Evolutionary conservation across 441 rosid species (phyloP), one percentile per base, ranked within the genome.

Genomic region (Flueggea neowawraea): DNA sequence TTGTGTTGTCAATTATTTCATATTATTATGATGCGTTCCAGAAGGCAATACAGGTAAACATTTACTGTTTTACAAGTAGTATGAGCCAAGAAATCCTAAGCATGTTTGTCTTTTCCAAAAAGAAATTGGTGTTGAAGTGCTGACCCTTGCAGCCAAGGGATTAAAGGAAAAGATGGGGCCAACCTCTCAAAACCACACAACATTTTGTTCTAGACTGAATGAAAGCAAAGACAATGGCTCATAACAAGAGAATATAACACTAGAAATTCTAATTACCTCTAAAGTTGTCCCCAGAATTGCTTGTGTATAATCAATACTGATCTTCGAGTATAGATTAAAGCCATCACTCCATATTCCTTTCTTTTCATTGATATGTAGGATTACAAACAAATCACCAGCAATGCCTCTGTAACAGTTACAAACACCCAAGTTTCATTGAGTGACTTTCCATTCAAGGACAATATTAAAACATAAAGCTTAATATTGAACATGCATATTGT

Each of bases 321-420:
- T 73, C 61, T 82, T 87, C 64, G 96, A 94, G 78, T 79, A 83
- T 52, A 94, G 84, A 69, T 91, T 81, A 61, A 87, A 79, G 15
- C 96, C 97, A 55, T 91, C 88, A 63, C 99, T 84, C 73, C 66
- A 64, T 68, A 89, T 86, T 72, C 97, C 99, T 66, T 63, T 85
- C 73, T 84, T 89, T 79, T 76, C 87, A 66, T 78, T 83, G 58
- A 91, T 55, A 69, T 76, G 89, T 70, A 94, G 81, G 52, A 73
- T 75, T 43, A 91, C 69, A 69, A 73, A 84, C 68, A 94, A 77
- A 77, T 91, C 94, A 61, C 99, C 99, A 62, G 79, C 71, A 62
- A 78, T 61, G 65, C 86, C 88, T 75, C 97, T 94, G 78, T 15
- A 47, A 57, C 70, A 53, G 53, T 49, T 43, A 45, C 31, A 54